Conservation (phyloP, 1,139 yeast genomes). For the Starmera stellimalicola region DNA sequence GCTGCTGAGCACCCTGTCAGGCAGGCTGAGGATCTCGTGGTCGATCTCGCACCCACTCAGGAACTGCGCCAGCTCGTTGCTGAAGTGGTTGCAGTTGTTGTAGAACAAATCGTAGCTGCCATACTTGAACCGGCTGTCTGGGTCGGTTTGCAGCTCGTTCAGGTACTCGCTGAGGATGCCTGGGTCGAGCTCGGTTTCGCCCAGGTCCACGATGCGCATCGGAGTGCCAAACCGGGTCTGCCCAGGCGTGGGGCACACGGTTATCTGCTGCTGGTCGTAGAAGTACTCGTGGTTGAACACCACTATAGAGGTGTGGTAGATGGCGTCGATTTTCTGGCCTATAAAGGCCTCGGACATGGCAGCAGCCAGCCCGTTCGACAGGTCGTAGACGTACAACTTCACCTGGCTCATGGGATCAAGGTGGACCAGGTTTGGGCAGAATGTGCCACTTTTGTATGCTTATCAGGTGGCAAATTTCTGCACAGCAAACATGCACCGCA, state of each 20-base stretch:
- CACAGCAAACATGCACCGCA: too few relatives aligned
- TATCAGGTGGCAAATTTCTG: neutral
- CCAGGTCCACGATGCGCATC: conserved; percentile 42
- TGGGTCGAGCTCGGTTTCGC: conserved; percentile 40
- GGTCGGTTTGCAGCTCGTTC: conserved; percentile 30
- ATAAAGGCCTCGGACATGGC: conserved; percentile 34
- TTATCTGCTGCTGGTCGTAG: conserved; percentile 49
- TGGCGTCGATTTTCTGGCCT: conserved; percentile 45
- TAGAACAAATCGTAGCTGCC: conserved; percentile 48
- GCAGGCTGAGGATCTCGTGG: conserved; percentile 39
- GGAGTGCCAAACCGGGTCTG: conserved; percentile 54
- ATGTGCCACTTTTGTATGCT: too few relatives aligned
- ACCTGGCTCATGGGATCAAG: conserved; percentile 28
- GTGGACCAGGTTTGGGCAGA: too few relatives aligned
- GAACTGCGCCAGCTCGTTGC: conserved; percentile 49
- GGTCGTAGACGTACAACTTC: conserved; percentile 55
- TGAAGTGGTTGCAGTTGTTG: conserved; percentile 64
- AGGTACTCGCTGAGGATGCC: conserved; percentile 47
- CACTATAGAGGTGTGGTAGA: conserved; percentile 61
- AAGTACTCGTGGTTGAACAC: conserved; percentile 46
- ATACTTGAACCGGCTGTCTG: conserved; percentile 32
- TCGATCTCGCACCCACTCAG: conserved; percentile 47
- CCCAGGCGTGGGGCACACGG: conserved; percentile 41
- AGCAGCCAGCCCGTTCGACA: conserved; percentile 38
- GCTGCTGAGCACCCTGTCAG: conserved; percentile 46